Evolutionary conservation across 2,329 filamentous ascomycete genomes (phyloP).

Genomic region (Neophaeococcomyces aloes): DNA sequence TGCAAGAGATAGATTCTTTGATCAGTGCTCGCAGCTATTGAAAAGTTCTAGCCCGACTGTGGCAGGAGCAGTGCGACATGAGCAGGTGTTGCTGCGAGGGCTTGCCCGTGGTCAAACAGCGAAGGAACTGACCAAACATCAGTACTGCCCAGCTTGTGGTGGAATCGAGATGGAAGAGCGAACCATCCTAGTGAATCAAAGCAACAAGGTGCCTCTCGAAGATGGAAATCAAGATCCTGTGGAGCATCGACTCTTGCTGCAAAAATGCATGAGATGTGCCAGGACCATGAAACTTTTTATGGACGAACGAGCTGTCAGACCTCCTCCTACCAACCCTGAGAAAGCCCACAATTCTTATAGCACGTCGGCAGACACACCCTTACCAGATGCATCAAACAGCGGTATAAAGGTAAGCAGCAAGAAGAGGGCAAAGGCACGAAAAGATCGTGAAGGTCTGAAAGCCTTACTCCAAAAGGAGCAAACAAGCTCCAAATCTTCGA

Average conservation of each 20-base stretch:
- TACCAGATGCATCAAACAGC: not conserved
- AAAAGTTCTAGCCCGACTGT: not conserved
- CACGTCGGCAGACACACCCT: not conserved
- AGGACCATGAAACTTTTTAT: too few species aligned
- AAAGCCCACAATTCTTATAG: not conserved
- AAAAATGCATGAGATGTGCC: too few species aligned
- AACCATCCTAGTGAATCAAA: not conserved
- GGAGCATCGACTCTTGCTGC: too few species aligned
- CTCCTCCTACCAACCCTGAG: too few species aligned
- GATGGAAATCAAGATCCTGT: too few species aligned
- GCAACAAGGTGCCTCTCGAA: not conserved
- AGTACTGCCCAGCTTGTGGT: conserved; percentile 2
- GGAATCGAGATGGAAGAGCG: not conserved
- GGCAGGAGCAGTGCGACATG: not conserved
- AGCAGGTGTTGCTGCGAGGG: not conserved
- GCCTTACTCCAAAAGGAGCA: conserved; percentile 35
- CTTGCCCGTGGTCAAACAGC: not conserved
- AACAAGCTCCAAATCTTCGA: conserved; percentile 6
- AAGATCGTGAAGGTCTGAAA: conserved; percentile 41
- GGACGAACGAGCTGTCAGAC: too few species aligned
- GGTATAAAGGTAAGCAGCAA: conserved; percentile 36
- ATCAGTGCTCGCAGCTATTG: not conserved
- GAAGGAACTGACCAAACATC: not conserved
- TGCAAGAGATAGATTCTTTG: conserved; percentile 1
- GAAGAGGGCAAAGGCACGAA: conserved; percentile 45